Evolutionary conservation across 2,329 filamentous ascomycete species (phyloP).

Genomic region (Beauveria caledonica): DNA sequence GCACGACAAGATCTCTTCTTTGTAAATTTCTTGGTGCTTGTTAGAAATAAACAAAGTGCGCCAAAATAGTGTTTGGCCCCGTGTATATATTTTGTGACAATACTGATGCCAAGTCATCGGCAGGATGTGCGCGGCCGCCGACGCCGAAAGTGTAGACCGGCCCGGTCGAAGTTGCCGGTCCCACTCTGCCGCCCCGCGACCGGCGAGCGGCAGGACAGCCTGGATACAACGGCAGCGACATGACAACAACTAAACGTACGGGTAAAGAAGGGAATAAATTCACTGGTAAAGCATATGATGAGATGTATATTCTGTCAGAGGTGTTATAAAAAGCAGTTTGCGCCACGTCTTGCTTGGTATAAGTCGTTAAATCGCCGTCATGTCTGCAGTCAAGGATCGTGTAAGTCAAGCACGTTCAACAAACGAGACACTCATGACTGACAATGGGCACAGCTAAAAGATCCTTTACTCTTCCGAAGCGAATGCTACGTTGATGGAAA

Average conservation of each 20-base stretch:
- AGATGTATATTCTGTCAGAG: not conserved
- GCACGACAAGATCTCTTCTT: not conserved
- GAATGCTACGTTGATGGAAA: slow-evolving; percentile 68
- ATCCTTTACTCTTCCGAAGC: slow-evolving; percentile 59
- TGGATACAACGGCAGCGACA: not conserved
- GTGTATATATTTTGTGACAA: not conserved
- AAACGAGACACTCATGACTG: not conserved
- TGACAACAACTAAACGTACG: not conserved
- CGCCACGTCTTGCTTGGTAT: not conserved
- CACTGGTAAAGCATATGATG: no score
- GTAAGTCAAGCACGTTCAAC: not conserved
- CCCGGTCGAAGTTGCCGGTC: slow-evolving; percentile 5
- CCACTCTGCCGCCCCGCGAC: slow-evolving; percentile 3
- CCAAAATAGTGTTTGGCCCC: no score
- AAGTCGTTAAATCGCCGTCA: not conserved
- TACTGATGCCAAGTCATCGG: not conserved
- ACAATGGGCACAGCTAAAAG: slow-evolving; percentile 40
- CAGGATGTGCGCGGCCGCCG: not conserved
- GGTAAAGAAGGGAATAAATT: no score
- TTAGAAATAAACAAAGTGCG: not conserved
- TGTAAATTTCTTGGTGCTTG: not conserved
- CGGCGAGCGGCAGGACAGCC: not conserved
- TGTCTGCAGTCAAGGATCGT: not conserved
- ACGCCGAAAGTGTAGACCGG: not conserved
- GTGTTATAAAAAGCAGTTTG: not conserved